Evolutionary conservation across 495 filamentous ascomycete genomes (phyloP).

Genomic region (Penicillium riverlandense): DNA sequence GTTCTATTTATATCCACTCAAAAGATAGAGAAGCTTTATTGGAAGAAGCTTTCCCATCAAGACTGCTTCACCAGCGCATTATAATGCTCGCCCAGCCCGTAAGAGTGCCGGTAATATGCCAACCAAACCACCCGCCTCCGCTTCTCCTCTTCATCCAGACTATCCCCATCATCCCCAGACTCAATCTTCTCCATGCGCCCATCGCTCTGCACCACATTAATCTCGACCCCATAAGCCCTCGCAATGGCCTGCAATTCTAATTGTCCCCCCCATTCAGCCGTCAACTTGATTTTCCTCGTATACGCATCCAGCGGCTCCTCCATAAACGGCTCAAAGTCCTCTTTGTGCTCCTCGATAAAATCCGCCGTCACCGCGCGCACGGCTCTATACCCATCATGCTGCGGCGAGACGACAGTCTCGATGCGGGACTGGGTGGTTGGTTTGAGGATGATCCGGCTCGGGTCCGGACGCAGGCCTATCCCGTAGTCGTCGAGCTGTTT

Average conservation of each 20-base stretch:
- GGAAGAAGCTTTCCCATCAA: slow-evolving; percentile 1
- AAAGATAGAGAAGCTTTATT: background rate
- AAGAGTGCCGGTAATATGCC: slow-evolving; percentile 89
- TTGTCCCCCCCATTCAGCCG: slow-evolving; percentile 96
- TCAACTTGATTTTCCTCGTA: slow-evolving; percentile 69
- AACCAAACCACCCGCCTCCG: slow-evolving; percentile 63
- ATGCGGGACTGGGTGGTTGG: slow-evolving; percentile 31
- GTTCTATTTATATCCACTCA: too few species aligned
- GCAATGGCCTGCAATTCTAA: slow-evolving; percentile 82
- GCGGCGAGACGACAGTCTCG: slow-evolving; percentile 31
- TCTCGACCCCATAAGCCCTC: slow-evolving; percentile 71
- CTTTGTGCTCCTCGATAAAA: slow-evolving; percentile 49
- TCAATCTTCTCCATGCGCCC: slow-evolving; percentile 71
- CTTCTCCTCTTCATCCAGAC: slow-evolving; percentile 37
- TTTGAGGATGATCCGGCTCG: slow-evolving; percentile 29
- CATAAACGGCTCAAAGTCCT: slow-evolving; percentile 65
- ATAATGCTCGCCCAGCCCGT: slow-evolving; percentile 93
- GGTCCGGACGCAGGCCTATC: slow-evolving; percentile 41
- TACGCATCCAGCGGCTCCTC: slow-evolving; percentile 76
- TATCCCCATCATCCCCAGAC: slow-evolving; percentile 34
- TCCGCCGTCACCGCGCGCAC: slow-evolving; percentile 46
- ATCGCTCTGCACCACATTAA: slow-evolving; percentile 77
- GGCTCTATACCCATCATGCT: slow-evolving; percentile 39
- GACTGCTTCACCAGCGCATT: slow-evolving; percentile 59
- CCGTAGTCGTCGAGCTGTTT: slow-evolving; percentile 58